Evolutionary conservation across 192 early-diverging fungal species (phyloP), one percentile per base, ranked within the genome.

Genomic region (Phlyctochytrium arcticum): DNA sequence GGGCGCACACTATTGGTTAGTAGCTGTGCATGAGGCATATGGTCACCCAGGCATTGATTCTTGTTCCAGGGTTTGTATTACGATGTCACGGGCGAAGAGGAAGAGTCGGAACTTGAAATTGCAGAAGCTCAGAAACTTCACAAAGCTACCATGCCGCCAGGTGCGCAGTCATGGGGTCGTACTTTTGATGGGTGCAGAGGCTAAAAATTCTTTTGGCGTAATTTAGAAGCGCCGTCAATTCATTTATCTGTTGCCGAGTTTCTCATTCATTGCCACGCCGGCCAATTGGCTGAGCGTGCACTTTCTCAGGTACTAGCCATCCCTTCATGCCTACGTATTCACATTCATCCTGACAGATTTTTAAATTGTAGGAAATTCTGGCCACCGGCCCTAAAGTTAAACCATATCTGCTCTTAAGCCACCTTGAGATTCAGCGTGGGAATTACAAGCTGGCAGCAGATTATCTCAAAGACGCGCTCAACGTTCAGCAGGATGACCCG

Each of bases 191-290:
- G 9, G 39, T 12, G n/a, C 39, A 42, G 39, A 42, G 39, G n/a
- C 39, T 42, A n/a, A 42, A 9, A 42, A n/a, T 42, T 12, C n/a
- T 42, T n/a, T n/a, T n/a, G n/a, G n/a, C n/a, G n/a, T n/a, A n/a
- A n/a, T n/a, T n/a, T 44, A 48, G 65, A 56, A 4, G 69, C 54
- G 33, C 47, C 60, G 17, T 64, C 60, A 15, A 65, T 77, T 5
- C 71, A 65, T 48, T 17, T 83, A n/a, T 48, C 62, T 27, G 67
- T 76, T 0, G 81, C 84, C 9, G 76, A 81, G 54, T 85, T 85
- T 48, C 65, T 78, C 29, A 74, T 85, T 10, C 56, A 78, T 17
- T 66, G 68, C 42, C 75, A 81, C 50, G 78, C 75, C 6, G 74
- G 70, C 1, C 71, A 77, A 53, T 39, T 85, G 2, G 81, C 81